phyloP scores from a whole-genome alignment of 2,329 filamentous ascomycete species.

The Rhinocladiella similis region DNA sequence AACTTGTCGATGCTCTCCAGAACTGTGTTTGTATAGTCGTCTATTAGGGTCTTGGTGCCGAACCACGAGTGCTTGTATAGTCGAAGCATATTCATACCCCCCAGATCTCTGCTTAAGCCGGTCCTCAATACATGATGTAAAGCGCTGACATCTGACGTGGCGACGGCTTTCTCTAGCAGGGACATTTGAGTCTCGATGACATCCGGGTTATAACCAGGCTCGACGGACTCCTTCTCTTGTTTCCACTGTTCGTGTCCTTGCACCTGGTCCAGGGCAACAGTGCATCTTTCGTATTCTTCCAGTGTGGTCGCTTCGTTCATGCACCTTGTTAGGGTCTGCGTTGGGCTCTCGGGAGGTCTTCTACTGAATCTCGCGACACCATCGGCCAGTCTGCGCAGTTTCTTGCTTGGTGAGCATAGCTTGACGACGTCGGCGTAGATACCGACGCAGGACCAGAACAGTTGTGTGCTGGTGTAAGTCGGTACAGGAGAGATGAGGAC shows the following conservation, averaged over 20 bases:
- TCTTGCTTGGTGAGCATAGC: constrained; percentile 23
- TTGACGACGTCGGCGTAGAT: constrained; percentile 23
- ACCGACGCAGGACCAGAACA: constrained; percentile 25
- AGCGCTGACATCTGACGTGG: constrained; percentile 67
- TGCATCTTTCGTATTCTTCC: constrained; percentile 73
- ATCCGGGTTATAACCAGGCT: constrained; percentile 68
- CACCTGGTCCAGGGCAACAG: constrained; percentile 72
- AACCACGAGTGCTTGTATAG: constrained; percentile 83
- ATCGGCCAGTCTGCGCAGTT: constrained; percentile 17
- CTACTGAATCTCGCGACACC: constrained; percentile 24
- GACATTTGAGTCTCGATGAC: constrained; percentile 69
- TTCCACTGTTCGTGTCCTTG: constrained; percentile 87
- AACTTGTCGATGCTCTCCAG: constrained; percentile 71
- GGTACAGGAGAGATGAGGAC: constrained; percentile 60
- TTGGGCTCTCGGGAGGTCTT: constrained; percentile 16
- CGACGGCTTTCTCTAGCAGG: constrained; percentile 73
- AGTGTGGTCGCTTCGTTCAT: constrained; percentile 62
- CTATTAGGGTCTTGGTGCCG: constrained; percentile 84
- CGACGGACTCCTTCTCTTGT: constrained; percentile 55
- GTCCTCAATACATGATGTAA: constrained; percentile 84
- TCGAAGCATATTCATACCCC: constrained; percentile 79
- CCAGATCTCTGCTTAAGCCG: constrained; percentile 74
- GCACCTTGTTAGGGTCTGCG: constrained; percentile 9
- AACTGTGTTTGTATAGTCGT: constrained; percentile 80
- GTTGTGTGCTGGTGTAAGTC: constrained; percentile 3